A percentile compares a stretch with the other conserved stretches of the same genome.
These are phyloP conservation scores for Dinochytrium kinnereticum DNA, from an alignment of 371 early-diverging fungal species.

Conservation along the genomic window DNA sequence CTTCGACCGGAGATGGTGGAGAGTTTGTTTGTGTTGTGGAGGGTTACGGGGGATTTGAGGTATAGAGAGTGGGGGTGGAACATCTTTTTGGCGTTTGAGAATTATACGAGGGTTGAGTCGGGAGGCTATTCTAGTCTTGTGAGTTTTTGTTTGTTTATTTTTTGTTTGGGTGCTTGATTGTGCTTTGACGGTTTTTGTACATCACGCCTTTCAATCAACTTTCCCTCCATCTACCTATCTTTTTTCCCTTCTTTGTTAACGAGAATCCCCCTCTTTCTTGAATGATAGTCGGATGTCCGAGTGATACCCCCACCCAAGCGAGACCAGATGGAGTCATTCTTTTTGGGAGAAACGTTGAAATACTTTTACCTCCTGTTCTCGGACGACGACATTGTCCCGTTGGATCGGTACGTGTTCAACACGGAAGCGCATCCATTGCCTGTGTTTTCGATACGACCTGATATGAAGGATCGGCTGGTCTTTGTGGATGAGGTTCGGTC, in stretches of 20 bases:
- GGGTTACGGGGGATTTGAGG: slow-evolving; percentile 78
- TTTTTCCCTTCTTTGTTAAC: not conserved
- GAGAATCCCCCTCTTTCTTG: not conserved
- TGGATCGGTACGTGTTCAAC: slow-evolving; percentile 56
- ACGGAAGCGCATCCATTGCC: slow-evolving; percentile 61
- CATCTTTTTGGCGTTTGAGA: slow-evolving; percentile 83
- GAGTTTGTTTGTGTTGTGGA: slow-evolving; percentile 81
- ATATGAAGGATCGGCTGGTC: not conserved
- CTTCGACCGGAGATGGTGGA: slow-evolving; percentile 86
- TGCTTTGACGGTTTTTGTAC: no score
- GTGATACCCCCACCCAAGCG: slow-evolving; percentile 55
- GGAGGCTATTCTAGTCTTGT: slow-evolving; percentile 80
- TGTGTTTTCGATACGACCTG: slow-evolving; percentile 35
- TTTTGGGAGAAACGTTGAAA: slow-evolving; percentile 94
- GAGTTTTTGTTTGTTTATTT: slow-evolving; percentile 5
- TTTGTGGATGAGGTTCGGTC: no score
- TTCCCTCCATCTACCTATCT: no score
- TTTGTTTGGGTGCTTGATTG: no score
- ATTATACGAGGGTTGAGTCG: slow-evolving; percentile 67
- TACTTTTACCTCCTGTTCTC: slow-evolving; percentile 81
- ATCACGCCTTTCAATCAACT: no score
- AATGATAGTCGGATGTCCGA: slow-evolving; percentile 65
- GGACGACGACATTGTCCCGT: slow-evolving; percentile 44
- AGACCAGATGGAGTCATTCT: slow-evolving; percentile 84
- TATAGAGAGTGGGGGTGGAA: slow-evolving; percentile 85